Percentiles rank a stretch among this genome's conserved stretches.
These are phyloP conservation scores for Pyricularia sp. DNA, from an alignment of 2,329 filamentous ascomycete species.

Conservation along the genomic window DNA sequence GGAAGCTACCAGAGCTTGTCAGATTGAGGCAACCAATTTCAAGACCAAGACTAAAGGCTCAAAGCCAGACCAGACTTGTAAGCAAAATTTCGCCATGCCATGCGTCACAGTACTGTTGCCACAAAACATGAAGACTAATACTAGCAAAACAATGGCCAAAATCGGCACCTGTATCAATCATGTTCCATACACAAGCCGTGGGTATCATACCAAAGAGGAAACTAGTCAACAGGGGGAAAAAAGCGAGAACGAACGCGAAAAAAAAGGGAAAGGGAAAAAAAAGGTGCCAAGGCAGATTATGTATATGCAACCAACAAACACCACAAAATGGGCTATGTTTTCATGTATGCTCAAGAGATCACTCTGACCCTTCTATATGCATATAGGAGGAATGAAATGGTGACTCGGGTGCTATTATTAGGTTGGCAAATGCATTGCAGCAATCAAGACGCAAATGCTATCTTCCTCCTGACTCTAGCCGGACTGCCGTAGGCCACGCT, in stretches of 20 bases:
- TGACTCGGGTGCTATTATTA: not conserved
- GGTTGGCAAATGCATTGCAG: not conserved
- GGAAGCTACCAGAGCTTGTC: not conserved
- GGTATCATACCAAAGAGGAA: constrained; percentile 13
- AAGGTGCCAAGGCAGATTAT: constrained; percentile 4
- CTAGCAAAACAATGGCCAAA: not conserved
- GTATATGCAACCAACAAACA: not conserved
- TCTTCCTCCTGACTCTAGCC: constrained; percentile 9
- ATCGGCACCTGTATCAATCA: not conserved
- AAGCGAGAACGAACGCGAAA: not conserved
- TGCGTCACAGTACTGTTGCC: not conserved
- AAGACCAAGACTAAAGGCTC: not conserved
- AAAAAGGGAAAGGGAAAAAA: not conserved
- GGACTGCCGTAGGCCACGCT: constrained; percentile 13
- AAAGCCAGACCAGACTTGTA: not conserved
- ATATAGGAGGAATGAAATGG: not conserved
- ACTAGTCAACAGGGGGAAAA: constrained; percentile 2
- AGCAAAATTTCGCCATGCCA: not conserved
- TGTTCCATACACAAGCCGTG: constrained; percentile 6
- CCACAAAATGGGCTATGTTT: not conserved
- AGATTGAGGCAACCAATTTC: not conserved
- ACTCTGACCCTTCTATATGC: not conserved
- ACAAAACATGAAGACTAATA: not conserved
- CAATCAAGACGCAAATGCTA: not conserved
- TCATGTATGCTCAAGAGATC: not conserved